These are phyloP conservation scores for Gelatoporia subvermispora DNA, from an alignment of 768 basidiomycete genomes.

Conservation along the genomic window DNA sequence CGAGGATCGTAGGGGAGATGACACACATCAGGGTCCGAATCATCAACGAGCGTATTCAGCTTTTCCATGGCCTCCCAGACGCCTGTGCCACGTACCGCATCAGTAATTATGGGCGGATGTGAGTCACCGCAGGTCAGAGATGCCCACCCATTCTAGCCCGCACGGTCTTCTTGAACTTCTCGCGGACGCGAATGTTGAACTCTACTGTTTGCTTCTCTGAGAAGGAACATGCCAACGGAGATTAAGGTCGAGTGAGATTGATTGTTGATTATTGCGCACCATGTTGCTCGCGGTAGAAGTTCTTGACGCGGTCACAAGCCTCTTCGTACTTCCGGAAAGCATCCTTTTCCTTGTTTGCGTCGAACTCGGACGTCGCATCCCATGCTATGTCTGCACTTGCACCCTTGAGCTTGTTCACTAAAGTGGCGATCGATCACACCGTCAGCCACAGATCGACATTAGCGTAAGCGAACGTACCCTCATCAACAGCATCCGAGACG, in stretches of 20 bases:
- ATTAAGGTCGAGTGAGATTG: slow-evolving; percentile 5
- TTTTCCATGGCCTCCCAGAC: slow-evolving; percentile 85
- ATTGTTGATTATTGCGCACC: slow-evolving; percentile 48
- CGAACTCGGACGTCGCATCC: slow-evolving; percentile 56
- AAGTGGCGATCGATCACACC: background rate
- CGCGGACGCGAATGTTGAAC: slow-evolving; percentile 77
- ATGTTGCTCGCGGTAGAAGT: slow-evolving; percentile 76
- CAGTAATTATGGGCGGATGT: background rate
- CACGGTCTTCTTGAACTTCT: slow-evolving; percentile 60
- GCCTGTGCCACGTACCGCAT: slow-evolving; percentile 15
- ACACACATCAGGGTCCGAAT: slow-evolving; percentile 83
- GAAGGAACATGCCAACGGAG: background rate
- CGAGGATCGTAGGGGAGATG: slow-evolving; percentile 2
- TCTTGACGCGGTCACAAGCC: slow-evolving; percentile 74
- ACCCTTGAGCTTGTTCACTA: slow-evolving; percentile 69
- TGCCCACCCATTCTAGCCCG: slow-evolving; percentile 65
- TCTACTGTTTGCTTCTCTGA: slow-evolving; percentile 84
- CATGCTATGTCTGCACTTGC: slow-evolving; percentile 29
- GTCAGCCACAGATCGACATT: background rate
- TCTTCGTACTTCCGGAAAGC: slow-evolving; percentile 68
- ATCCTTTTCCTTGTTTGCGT: slow-evolving; percentile 59
- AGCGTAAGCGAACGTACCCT: slow-evolving; percentile 30
- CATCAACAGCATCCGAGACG: slow-evolving; percentile 45
- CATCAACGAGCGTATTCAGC: slow-evolving; percentile 83
- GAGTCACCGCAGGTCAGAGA: background rate